Base-by-base conservation (phyloP, 768 basidiomycete genomes). In the Mycena epipterygia region DNA sequence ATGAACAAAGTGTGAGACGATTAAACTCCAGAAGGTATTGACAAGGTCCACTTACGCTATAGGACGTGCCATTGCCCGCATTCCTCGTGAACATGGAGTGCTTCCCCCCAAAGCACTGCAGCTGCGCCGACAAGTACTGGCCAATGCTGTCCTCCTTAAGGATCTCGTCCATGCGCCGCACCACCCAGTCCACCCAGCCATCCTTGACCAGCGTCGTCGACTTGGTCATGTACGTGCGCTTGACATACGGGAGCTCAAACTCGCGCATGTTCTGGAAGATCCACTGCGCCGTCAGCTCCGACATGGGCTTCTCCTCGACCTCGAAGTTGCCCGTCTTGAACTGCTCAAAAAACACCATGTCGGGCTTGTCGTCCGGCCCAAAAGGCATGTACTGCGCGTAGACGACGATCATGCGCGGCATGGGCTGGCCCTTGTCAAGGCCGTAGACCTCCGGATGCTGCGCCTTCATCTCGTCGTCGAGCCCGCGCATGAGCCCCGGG, bases 101-200 rank as follows among this genome's bases (percentile, higher is more conserved):
- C 55, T 64, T 53, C 27, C 68, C 68, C 13, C 68, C 68, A 35
- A 59, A 70, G 57, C 63, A 59, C 68, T 64, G 68, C 29, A 70
- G 30, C 68, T 70, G 68, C 48, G 68, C 61, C 19, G 68, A 70
- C 29, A 70, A 42, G 62, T 63, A 70, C 68, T 70, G 68, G 29
- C 63, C 68, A 39, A 64, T 65, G 35, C 25, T 21, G 1, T 6
- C 21, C 63, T 62, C 62, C 55, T 27, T 55, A 0, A 69, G 25
- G 27, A 69, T 63, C 61, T 35, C 53, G 27, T 69, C 62, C 68
- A 70, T 65, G 23, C 63, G 62, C 27, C 51, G 9, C 16, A 65
- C 63, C 17, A 65, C 68, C 68, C 68, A 70, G 48, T 70, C 68
- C 35, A 70, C 68, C 68, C 68, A 70, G 17, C 68, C 62, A 30